These are phyloP conservation scores for Lycium ferocissimum DNA, from an alignment of 257 asterid species.

Conservation along the genomic window DNA sequence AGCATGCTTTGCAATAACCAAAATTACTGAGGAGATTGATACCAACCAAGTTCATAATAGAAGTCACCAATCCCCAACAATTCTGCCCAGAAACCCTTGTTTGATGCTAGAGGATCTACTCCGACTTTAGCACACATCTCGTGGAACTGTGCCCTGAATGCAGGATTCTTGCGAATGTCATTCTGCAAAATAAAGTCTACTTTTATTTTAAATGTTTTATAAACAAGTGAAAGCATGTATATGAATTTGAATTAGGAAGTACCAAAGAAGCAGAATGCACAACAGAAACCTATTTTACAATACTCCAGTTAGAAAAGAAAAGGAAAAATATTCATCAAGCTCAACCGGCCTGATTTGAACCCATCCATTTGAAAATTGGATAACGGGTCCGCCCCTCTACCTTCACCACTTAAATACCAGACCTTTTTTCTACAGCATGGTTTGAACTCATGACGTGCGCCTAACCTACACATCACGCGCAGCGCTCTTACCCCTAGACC, in stretches of 20 bases:
- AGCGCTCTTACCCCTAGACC: too few species aligned
- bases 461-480: too few species aligned
- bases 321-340: neutral
- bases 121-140: conserved; percentile 99
- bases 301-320: neutral
- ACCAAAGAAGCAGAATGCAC: neutral
- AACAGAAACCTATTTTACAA: neutral
- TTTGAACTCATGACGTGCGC: too few species aligned
- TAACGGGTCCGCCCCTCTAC: too few species aligned
- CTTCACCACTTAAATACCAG: too few species aligned
- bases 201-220: neutral
- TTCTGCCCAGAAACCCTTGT: conserved; percentile 99
- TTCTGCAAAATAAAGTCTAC: conserved; percentile 56
- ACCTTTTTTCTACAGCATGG: too few species aligned
- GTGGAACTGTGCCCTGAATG: conserved; percentile 93
- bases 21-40: conserved; percentile 32
- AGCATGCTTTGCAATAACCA: neutral
- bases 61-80: conserved; percentile 95
- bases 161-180: conserved; percentile 96
- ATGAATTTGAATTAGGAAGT: neutral
- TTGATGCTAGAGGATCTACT: conserved; percentile 98
- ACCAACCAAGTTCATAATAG: conserved; percentile 97
- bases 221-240: neutral
- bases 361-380: too few species aligned
- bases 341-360: neutral